These are phyloP conservation scores for Agrocybe chaxingu DNA, from an alignment of 768 basidiomycete species.

Conservation along the genomic window DNA sequence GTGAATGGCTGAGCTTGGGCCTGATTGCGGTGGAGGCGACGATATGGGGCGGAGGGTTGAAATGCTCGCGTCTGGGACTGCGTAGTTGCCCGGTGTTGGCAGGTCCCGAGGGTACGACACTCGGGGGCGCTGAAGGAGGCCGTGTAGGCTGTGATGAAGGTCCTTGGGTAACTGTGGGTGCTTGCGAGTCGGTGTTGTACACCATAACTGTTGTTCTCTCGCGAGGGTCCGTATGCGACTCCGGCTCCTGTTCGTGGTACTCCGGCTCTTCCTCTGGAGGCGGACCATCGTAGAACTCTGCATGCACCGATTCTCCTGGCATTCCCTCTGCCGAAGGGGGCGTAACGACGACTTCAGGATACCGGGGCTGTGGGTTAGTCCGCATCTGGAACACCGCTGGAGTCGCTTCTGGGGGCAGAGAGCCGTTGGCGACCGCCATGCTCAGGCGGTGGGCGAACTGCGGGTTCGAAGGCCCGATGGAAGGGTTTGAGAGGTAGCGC, in stretches of 20 bases:
- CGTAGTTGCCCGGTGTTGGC: constrained; percentile 13
- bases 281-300: constrained; percentile 20
- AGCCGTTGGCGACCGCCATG: constrained; percentile 27
- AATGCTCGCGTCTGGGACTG: constrained; percentile 6
- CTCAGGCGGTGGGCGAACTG: constrained; percentile 29
- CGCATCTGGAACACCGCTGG: constrained; percentile 16
- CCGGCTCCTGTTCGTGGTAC: constrained; percentile 1
- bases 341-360: constrained; percentile 29
- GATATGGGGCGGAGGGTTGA: not conserved
- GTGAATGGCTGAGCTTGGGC: too few relatives aligned
- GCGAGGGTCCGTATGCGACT: not conserved
- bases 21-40: too few relatives aligned
- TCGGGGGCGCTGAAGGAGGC: constrained; percentile 8
- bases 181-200: constrained; percentile 18
- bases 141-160: constrained; percentile 4
- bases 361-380: constrained; percentile 17
- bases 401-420: constrained; percentile 22
- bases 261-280: constrained; percentile 18
- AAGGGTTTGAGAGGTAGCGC: constrained; percentile 35
- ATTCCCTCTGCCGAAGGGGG: constrained; percentile 26
- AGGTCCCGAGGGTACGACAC: constrained; percentile 16
- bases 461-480: constrained; percentile 32
- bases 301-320: constrained; percentile 21
- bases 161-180: constrained; percentile 6
- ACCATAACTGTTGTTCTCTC: constrained; percentile 15